Conservation (phyloP, 2,329 filamentous ascomycete genomes). For the Rasamsonia emersonii region DNA sequence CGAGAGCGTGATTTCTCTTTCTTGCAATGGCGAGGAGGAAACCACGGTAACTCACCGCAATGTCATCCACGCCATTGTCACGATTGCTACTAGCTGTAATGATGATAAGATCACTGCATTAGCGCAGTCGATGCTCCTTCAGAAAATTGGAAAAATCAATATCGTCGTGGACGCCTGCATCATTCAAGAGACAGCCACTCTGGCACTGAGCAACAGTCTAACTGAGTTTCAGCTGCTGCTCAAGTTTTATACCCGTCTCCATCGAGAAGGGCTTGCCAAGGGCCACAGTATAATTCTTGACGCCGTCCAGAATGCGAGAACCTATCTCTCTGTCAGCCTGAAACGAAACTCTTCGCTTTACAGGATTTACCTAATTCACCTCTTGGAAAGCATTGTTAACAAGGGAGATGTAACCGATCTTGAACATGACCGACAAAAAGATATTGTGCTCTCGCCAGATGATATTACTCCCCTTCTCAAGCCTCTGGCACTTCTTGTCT, state of each 20-base stretch:
- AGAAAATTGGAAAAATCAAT: constrained; percentile 84
- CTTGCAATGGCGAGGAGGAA: constrained; percentile 68
- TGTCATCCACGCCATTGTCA: constrained; percentile 90
- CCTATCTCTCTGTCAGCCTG: constrained; percentile 65
- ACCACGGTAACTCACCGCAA: constrained; percentile 68
- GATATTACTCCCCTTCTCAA: constrained; percentile 83
- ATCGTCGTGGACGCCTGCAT: constrained; percentile 74
- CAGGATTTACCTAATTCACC: constrained; percentile 71
- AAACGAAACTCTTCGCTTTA: constrained; percentile 63
- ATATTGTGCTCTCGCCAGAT: constrained; percentile 71
- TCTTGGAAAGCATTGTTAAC: constrained; percentile 80
- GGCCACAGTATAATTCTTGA: constrained; percentile 59
- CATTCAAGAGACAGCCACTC: constrained; percentile 67
- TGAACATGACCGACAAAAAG: constrained; percentile 63
- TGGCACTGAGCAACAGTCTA: constrained; percentile 68
- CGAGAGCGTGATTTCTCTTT: constrained; percentile 57
- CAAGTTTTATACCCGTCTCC: constrained; percentile 70
- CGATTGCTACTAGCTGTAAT: constrained; percentile 70
- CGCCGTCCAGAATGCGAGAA: constrained; percentile 72
- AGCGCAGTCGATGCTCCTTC: constrained; percentile 90
- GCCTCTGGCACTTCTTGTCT: constrained; percentile 78
- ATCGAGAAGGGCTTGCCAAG: constrained; percentile 62
- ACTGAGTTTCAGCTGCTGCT: constrained; percentile 79
- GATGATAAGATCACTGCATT: constrained; percentile 90
- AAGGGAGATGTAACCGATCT: constrained; percentile 77